Evolutionary conservation across 805 yeast genomes (phyloP).

Genomic region (Barnettozyma salicaria): DNA sequence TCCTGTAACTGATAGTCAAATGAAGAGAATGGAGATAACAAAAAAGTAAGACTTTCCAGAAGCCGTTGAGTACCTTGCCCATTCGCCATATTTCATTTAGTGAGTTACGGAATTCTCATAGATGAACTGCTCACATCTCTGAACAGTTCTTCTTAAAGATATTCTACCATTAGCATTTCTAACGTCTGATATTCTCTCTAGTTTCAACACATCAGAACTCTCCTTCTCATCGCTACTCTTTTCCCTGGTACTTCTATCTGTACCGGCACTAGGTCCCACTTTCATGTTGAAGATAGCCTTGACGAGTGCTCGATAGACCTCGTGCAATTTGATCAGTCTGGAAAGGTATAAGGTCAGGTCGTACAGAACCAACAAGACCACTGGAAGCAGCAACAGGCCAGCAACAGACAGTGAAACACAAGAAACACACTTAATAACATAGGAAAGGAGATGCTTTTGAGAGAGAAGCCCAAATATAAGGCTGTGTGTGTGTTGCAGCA

Average conservation of each 20-base stretch:
- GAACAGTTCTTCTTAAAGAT: constrained; percentile 12
- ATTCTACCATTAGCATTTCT: constrained; percentile 8
- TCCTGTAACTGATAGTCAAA: no score
- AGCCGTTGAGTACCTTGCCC: no score
- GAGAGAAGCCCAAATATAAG: neutral
- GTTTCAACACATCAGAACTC: neutral
- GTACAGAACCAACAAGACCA: constrained; percentile 13
- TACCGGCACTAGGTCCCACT: neutral
- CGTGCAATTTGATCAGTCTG: constrained; percentile 12
- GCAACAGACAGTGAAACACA: constrained; percentile 1
- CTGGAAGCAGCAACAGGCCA: constrained; percentile 9
- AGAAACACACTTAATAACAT: neutral
- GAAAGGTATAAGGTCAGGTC: constrained; percentile 17
- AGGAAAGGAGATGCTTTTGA: neutral
- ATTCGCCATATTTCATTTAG: neutral
- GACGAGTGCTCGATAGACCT: neutral
- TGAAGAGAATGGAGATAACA: no score
- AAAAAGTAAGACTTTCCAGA: neutral
- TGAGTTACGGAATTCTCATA: constrained; percentile 14
- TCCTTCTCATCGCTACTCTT: neutral
- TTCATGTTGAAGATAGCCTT: constrained; percentile 10
- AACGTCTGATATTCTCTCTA: constrained; percentile 4
- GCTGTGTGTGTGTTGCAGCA: neutral
- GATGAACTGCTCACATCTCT: constrained; percentile 14
- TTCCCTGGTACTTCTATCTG: neutral